Base-by-base conservation (phyloP, 1,284 basidiomycete species). In the Phellinidium pouzarii region DNA sequence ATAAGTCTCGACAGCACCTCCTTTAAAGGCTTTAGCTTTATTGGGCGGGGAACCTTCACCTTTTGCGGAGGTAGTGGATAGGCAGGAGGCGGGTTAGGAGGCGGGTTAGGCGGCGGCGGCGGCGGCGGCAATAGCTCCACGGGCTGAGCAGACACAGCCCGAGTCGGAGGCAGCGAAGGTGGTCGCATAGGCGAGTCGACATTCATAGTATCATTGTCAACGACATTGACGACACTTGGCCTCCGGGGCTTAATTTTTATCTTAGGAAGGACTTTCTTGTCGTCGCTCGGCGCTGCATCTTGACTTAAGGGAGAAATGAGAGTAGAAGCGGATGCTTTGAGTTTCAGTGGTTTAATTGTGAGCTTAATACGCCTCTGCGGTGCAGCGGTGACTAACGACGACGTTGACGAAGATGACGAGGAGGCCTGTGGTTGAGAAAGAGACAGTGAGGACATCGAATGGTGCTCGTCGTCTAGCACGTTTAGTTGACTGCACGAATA, bases 11-110 rank as follows among this genome's bases (percentile, higher is more conserved):
- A 61, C 43, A 85, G 64, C 11, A 89, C 83, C 65, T 87, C 87
- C 61, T 81, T 87, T 59, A 89, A 70, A 1, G 87, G 85, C 64
- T 88, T 88, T 50, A 87, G 71, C 67, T 87, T 89, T 56, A 81
- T 61, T 11, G 83, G 84, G 34, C 86, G 55, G 12, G 68, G 63
- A 3, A 57, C 54, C 58, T 70, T 71, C 3, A 42, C 34, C 26
- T 52, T 56, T 19, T 26, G 44, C 11, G 45, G 48, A 12, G 53
- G 54, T 14, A 27, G 26, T 7, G 50, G 46, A 7, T 19, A 50
- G 37, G 41, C 23, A 20, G 25, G 19, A 29, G 26, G 43, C 19
- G 48, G n/a, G n/a, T n/a, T n/a, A 19, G 2, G 46, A 23, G 3
- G 43, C 11, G n/a, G n/a, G n/a, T n/a, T n/a, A n/a, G n/a, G n/a